These are phyloP conservation scores for Geranium rotundifolium DNA, from an alignment of 345 rosid genomes.

Conservation along the genomic window DNA sequence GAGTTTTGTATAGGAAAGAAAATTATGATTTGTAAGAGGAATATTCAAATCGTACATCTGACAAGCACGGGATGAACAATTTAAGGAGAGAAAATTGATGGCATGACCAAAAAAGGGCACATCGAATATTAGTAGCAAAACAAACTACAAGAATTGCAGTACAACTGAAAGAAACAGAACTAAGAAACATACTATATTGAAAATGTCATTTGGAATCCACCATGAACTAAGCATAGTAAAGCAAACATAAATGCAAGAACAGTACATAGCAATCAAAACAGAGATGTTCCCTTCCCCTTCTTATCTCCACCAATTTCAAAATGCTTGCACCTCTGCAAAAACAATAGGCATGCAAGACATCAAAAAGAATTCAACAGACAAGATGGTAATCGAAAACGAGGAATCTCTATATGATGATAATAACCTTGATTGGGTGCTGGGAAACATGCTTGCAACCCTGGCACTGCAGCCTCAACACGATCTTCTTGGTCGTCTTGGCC, in stretches of 20 bases:
- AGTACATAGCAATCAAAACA: constrained; percentile 1
- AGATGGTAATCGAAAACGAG: background rate
- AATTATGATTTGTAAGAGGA: too few relatives aligned
- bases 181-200: background rate
- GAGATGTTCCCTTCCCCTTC: constrained; percentile 4
- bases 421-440: constrained; percentile 5
- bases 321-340: constrained; percentile 6
- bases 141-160: background rate
- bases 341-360: background rate
- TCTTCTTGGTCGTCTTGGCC: constrained; percentile 6
- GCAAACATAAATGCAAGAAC: background rate
- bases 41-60: too few relatives aligned
- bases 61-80: too few relatives aligned
- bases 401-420: background rate
- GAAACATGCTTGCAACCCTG: constrained; percentile 4
- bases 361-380: background rate
- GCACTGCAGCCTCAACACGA: constrained; percentile 5
- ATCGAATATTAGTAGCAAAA: background rate
- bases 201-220: background rate
- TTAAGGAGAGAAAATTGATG: too few relatives aligned
- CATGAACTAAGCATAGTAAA: background rate
- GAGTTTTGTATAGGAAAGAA: too few relatives aligned
- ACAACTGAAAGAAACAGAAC: background rate
- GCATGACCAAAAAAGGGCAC: background rate
- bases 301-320: constrained; percentile 5